Conservation (phyloP, 1,139 yeast species). For the Candida sp. region DNA sequence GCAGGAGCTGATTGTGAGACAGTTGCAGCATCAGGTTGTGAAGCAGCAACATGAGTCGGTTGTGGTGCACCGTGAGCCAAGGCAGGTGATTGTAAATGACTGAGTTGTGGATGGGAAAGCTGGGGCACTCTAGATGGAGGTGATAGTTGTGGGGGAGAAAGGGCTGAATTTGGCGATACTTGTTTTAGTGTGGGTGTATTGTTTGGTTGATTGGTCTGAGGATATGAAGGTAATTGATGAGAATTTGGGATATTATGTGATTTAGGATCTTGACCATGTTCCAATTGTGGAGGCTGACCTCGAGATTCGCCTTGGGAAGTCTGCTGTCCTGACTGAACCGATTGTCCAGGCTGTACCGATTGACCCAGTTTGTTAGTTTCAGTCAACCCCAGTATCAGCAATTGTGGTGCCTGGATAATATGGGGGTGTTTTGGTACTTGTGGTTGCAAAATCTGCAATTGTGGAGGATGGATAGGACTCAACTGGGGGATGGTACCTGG, state of each 20-base stretch:
- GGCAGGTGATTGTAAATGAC: background rate
- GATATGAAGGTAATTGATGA: no score
- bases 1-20: no score
- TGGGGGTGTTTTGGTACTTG: background rate
- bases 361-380: background rate
- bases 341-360: background rate
- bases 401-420: background rate
- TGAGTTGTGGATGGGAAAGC: background rate
- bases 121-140: background rate
- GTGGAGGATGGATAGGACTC: slow-evolving; percentile 1
- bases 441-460: slow-evolving; percentile 1
- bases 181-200: no score
- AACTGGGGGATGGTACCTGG: background rate
- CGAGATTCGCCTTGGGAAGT: background rate
- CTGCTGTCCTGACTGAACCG: no score
- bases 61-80: background rate
- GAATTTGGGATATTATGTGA: no score
- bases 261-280: no score
- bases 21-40: no score
- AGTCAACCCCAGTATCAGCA: background rate
- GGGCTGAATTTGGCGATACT: background rate
- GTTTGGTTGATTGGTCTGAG: no score
- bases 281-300: background rate
- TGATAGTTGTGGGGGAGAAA: background rate
- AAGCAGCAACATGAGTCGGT: background rate